phyloP scores from a whole-genome alignment of 495 filamentous ascomycete genomes.

The Cetradonia linearis region DNA sequence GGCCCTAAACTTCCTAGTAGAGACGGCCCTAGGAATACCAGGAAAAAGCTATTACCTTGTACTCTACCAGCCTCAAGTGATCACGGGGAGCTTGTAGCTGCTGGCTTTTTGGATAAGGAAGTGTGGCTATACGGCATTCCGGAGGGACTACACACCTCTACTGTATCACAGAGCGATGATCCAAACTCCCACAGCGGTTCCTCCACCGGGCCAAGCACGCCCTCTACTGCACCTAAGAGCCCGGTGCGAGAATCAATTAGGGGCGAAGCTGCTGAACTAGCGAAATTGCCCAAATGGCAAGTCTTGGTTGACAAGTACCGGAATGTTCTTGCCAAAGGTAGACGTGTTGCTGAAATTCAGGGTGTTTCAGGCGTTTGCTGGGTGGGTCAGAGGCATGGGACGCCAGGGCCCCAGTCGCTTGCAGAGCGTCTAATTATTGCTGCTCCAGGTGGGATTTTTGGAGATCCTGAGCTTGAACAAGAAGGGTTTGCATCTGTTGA shows the following conservation, averaged over 20 bases:
- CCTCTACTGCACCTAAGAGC: conserved; percentile 11
- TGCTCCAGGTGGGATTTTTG: conserved; percentile 59
- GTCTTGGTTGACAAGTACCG: conserved; percentile 54
- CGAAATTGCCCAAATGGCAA: conserved; percentile 54
- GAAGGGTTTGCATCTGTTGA: conserved; percentile 70
- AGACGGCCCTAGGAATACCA: conserved; percentile 22
- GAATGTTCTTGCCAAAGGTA: conserved; percentile 53
- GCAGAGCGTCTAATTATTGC: conserved; percentile 60
- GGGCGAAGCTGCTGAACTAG: conserved; percentile 23
- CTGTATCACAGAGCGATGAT: conserved; percentile 20
- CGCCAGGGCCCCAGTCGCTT: conserved; percentile 25
- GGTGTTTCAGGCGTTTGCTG: conserved; percentile 52
- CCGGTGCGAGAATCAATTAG: conserved; percentile 22
- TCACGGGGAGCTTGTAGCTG: conserved; percentile 61
- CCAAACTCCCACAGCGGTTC: conserved; percentile 12
- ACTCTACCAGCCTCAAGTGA: conserved; percentile 59
- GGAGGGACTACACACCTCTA: conserved; percentile 52
- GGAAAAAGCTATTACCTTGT: conserved; percentile 44
- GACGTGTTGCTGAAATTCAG: conserved; percentile 44
- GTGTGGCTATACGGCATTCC: conserved; percentile 78
- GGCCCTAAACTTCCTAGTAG: conserved; percentile 41
- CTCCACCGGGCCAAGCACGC: conserved; percentile 20
- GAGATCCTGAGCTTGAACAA: conserved; percentile 50
- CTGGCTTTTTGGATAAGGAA: conserved; percentile 62
- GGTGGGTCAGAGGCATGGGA: conserved; percentile 41